Evolutionary conservation across 2,329 filamentous ascomycete genomes (phyloP).

Genomic region (Paracamarosporium sp.): DNA sequence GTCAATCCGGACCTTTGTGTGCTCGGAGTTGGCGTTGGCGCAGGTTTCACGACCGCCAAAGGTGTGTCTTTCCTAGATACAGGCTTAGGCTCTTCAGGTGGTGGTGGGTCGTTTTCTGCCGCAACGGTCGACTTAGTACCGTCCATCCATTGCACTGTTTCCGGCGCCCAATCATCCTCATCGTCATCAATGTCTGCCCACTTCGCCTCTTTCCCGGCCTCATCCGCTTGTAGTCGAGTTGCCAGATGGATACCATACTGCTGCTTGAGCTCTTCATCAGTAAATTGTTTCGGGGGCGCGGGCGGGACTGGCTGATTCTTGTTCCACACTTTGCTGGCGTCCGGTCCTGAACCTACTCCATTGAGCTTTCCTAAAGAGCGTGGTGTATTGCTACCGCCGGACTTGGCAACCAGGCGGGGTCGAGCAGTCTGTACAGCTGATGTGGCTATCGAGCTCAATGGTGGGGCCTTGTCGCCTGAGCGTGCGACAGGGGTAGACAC

Average conservation of each 20-base stretch:
- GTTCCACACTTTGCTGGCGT: conserved; percentile 83
- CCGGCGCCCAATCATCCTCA: conserved; percentile 85
- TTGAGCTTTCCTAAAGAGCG: conserved; percentile 63
- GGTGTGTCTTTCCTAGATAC: conserved; percentile 16
- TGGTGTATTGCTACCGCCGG: conserved; percentile 64
- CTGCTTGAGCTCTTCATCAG: conserved; percentile 83
- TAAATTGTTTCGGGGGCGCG: conserved; percentile 80
- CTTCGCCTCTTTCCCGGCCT: conserved; percentile 75
- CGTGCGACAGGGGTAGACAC: conserved; percentile 60
- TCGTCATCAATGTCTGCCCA: conserved; percentile 93
- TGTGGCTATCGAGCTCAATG: conserved; percentile 49
- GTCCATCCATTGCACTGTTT: conserved; percentile 87
- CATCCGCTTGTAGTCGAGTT: conserved; percentile 77
- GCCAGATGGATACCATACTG: conserved; percentile 88
- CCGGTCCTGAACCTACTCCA: conserved; percentile 68
- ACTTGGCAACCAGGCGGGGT: conserved; percentile 78
- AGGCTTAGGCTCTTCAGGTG: conserved; percentile 34
- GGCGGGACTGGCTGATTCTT: conserved; percentile 80
- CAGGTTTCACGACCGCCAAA: conserved; percentile 18
- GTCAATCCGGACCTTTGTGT: conserved; percentile 46
- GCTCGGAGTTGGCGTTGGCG: conserved; percentile 25
- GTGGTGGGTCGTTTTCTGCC: conserved; percentile 48
- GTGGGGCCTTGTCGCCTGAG: conserved; percentile 61
- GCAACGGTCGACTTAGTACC: conserved; percentile 81
- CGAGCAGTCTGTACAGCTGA: conserved; percentile 62